Evolutionary conservation across 2,329 filamentous ascomycete genomes (phyloP), one percentile per base, ranked within the genome.

Genomic region (Camptophora hylomeconis): DNA sequence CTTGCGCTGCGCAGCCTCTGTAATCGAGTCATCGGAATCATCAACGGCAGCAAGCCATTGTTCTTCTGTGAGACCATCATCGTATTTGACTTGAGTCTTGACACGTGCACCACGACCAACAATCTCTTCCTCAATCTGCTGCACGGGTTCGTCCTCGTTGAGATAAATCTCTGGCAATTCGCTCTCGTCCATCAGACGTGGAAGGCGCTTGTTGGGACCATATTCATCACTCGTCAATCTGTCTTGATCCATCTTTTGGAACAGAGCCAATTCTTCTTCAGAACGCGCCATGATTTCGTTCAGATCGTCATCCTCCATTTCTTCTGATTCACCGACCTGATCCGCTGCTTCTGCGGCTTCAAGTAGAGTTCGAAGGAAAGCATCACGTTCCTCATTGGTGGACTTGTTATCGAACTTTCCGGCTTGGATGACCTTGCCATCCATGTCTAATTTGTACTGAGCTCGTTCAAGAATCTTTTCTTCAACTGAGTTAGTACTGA

Each of bases 401-500:
- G 89, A 98, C 52, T 95, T 98, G 63, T 98, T 95, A 46, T 98
- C 89, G 61, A 98, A 98, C 52, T 92, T 92, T 74, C 89, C 89
- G 35, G 89, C 89, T 53, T 98, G 89, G 45, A 98, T 98, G 51
- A 98, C 86, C 58, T 98, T 98, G 61, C 89, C 87, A 50, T 98
- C 89, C 80, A 98, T 94, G 54, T 95, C 87, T 41, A 98, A 71
- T 69, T 98, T 98, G 70, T 80, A 98, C 44, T 93, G 80, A 3
- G 89, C 89, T 52, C 87, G 80, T 54, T 95, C 89, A 29, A 98
- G 64, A 51, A 98, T 98, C 65, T 95, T 94, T 58, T 98, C 89
- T 57, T 98, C 89, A 2, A 98, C 86, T 0, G 89, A 95, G 48
- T 92, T 93, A 7, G 84, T 92, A 41, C 80, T 94, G 55, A 98